A percentile compares a stretch with the other conserved stretches of the same genome.
Conservation (phyloP, 371 early-diverging fungal genomes). For the Cokeromyces recurvatus region DNA sequence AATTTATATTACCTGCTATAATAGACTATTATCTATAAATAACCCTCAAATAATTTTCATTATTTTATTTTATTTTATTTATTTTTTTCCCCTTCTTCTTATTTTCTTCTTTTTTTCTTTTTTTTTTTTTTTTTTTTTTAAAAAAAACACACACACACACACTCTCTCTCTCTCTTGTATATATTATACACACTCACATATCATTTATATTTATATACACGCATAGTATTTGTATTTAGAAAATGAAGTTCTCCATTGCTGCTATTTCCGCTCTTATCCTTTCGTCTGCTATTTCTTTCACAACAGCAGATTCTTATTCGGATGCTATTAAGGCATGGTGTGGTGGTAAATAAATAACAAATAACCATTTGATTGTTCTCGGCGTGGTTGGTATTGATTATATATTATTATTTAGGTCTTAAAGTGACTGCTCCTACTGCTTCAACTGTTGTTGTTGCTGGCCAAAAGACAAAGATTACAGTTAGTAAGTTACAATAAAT, state of each 20-base stretch:
- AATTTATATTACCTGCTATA: too few relatives aligned
- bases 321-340: conserved; percentile 44
- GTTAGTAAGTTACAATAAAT: conserved; percentile 16
- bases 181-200: too few relatives aligned
- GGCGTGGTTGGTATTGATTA: too few relatives aligned
- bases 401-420: conserved; percentile 17
- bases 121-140: conserved; percentile 1
- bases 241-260: conserved; percentile 47
- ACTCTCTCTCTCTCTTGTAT: neutral
- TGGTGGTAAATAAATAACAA: conserved; percentile 19
- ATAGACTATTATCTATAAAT: too few relatives aligned
- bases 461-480: conserved; percentile 26
- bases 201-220: neutral
- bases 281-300: conserved; percentile 23
- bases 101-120: too few relatives aligned
- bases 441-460: conserved; percentile 26
- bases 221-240: neutral
- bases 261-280: conserved; percentile 36
- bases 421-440: conserved; percentile 17
- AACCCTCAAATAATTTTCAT: too few relatives aligned
- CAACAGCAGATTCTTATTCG: conserved; percentile 38
- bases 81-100: too few relatives aligned
- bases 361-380: neutral
- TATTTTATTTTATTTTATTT: too few relatives aligned
- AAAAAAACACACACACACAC: too few relatives aligned